Evolutionary conservation across 164 flowering plant genomes (phyloP).

Genomic region (Vitis rupestris): DNA sequence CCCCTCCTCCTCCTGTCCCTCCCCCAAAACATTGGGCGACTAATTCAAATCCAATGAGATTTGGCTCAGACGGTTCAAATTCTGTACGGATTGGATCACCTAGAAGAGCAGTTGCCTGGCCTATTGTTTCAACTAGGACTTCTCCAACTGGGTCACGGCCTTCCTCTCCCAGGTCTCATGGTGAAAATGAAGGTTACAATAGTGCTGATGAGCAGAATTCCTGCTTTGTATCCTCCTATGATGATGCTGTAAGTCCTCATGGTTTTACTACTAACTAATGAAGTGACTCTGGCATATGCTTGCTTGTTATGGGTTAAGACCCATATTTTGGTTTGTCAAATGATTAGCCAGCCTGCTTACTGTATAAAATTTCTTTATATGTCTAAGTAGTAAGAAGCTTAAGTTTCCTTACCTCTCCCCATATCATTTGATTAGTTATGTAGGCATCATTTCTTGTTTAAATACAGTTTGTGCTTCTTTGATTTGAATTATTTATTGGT

Average conservation of each 20-base stretch:
- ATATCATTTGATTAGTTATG: too few species aligned
- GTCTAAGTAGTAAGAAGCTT: too few species aligned
- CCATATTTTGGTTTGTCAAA: too few species aligned
- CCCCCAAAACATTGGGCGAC: constrained; percentile 64
- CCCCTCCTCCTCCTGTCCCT: constrained; percentile 96
- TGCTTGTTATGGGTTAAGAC: neutral
- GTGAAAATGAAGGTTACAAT: constrained; percentile 94
- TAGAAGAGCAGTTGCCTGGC: constrained; percentile 69
- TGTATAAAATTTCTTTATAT: too few species aligned
- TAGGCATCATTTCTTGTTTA: neutral
- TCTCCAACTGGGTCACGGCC: constrained; percentile 81
- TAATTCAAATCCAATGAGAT: constrained; percentile 51
- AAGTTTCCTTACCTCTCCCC: too few species aligned
- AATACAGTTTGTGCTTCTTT: neutral
- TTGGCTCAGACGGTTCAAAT: constrained; percentile 39
- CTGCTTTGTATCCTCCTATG: constrained; percentile 66
- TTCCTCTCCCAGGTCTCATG: constrained; percentile 87
- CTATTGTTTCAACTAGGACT: constrained; percentile 59
- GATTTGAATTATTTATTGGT: neutral
- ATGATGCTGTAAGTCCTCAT: constrained; percentile 62
- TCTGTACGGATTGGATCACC: constrained; percentile 56
- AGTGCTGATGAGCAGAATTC: constrained; percentile 96
- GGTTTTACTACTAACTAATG: neutral
- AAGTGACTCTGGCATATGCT: neutral
- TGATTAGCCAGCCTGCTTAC: too few species aligned